Evolutionary conservation across 805 yeast species (phyloP), one percentile per base, ranked within the genome.

Genomic region (Candida chauliodis): DNA sequence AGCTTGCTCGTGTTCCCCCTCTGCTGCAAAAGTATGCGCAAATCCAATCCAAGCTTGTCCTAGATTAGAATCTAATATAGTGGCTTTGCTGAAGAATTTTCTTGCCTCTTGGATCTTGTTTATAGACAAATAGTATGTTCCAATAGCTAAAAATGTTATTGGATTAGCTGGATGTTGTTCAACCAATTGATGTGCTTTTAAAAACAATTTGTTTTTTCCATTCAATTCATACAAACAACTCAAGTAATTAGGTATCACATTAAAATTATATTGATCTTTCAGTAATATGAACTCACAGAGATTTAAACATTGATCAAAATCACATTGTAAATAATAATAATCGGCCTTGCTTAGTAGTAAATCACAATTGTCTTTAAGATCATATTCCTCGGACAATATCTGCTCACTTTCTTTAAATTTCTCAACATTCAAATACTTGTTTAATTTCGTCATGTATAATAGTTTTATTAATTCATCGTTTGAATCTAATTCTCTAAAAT

Each of bases 1-100:
- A 1, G 98, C 98, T 60, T 93, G 98, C 58, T 93, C 99, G 58
- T 93, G 97, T 60, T 93, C 99, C n/a, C 96, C 95, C 58, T 93
- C 99, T 2, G 86, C 82, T 0, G 96, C 96, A 74, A 90, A 93
- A 0, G 98, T 90, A 53, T 91, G 98, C 1, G 98, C 98, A 65
- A 93, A 93, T 2, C 97, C 99, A 23, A 93, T 80, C 99, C 99
- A 93, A 1, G 98, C 95, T 37, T 86, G 91, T 0, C 93, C 95
- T 63, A 86, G 89, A 48, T 81, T 85, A 2, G 99, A 95, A 51
- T 88, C 84, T 43, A 90, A 60, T 48, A 89, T 71, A 1, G 97
- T 87, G 0, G 97, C 90, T 56, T 87, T 89, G 28, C 93, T 82
- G 61, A 89, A 93, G 54, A 76, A 88, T 46, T 84, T 76, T 42